A percentile compares a stretch with the other conserved stretches of the same genome.
These are phyloP conservation scores for Xenoacremonium recifei DNA, from an alignment of 2,329 filamentous ascomycete genomes.

Conservation along the genomic window DNA sequence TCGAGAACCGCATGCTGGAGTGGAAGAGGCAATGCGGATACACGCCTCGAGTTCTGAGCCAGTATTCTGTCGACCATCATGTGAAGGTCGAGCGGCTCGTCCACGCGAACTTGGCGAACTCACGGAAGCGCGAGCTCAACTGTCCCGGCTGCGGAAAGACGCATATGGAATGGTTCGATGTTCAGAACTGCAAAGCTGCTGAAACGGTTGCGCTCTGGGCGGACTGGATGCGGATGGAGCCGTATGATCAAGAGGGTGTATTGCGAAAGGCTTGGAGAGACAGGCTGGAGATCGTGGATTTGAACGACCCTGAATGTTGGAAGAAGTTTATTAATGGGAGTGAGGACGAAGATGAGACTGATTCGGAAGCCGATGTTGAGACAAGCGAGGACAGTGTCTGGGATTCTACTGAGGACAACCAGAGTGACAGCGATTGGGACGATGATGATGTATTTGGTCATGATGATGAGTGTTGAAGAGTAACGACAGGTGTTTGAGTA, in stretches of 20 bases:
- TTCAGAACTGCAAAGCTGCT: constrained; percentile 13
- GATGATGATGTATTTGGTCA: neutral
- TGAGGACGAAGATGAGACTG: constrained; percentile 6
- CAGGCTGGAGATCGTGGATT: constrained; percentile 20
- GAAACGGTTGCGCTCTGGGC: constrained; percentile 24
- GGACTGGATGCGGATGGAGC: constrained; percentile 23
- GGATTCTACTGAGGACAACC: neutral
- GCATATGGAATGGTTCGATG: constrained; percentile 31
- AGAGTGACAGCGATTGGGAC: neutral
- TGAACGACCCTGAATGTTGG: constrained; percentile 26
- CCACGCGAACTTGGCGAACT: constrained; percentile 25
- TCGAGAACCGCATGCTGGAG: constrained; percentile 19
- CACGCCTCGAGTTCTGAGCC: constrained; percentile 12
- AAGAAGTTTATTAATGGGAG: constrained; percentile 15
- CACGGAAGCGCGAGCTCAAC: constrained; percentile 20
- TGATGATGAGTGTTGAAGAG: neutral
- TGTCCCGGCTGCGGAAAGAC: constrained; percentile 21
- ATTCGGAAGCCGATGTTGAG: neutral
- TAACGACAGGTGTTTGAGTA: neutral
- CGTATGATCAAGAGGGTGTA: constrained; percentile 24
- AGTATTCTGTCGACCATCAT: constrained; percentile 16
- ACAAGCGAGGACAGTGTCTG: too few relatives aligned
- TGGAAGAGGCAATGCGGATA: constrained; percentile 26
- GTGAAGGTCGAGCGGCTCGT: constrained; percentile 28
- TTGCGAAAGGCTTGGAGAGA: constrained; percentile 22